These are phyloP conservation scores for Boletus tomentosulus DNA, from an alignment of 768 basidiomycete species.

Conservation along the genomic window DNA sequence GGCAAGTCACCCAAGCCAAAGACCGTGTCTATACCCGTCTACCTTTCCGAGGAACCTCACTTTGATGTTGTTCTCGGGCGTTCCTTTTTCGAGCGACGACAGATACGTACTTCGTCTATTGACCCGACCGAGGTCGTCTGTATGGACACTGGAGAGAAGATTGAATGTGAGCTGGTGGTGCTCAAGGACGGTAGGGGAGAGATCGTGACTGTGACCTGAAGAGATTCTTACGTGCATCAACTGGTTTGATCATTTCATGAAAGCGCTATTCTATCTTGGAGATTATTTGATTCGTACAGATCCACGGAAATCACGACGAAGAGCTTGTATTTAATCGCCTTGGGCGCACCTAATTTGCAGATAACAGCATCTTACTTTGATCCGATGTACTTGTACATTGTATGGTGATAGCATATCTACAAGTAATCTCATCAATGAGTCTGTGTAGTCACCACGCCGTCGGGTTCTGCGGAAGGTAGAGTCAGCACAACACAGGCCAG, in stretches of 20 bases:
- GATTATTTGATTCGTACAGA: neutral
- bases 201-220: constrained; percentile 76
- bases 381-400: neutral
- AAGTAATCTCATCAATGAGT: neutral
- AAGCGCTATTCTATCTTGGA: neutral
- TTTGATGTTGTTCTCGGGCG: constrained; percentile 94
- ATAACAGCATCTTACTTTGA: neutral
- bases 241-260: neutral
- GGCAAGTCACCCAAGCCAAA: constrained; percentile 28
- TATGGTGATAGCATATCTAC: neutral
- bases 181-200: constrained; percentile 88
- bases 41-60: constrained; percentile 90
- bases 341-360: neutral
- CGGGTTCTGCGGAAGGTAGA: constrained; percentile 12
- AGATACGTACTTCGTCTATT: constrained; percentile 73
- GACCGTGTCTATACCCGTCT: constrained; percentile 57
- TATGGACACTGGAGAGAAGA: constrained; percentile 86
- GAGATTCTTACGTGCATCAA: neutral
- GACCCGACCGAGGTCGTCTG: constrained; percentile 91
- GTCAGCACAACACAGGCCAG: neutral
- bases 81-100: constrained; percentile 77
- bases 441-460: constrained; percentile 5
- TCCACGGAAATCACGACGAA: neutral
- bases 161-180: constrained; percentile 89
- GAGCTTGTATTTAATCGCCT: neutral